Evolutionary conservation across 2,329 filamentous ascomycete genomes (phyloP), one percentile per base, ranked within the genome.

Genomic region (Ophiostoma novo-ulmi): DNA sequence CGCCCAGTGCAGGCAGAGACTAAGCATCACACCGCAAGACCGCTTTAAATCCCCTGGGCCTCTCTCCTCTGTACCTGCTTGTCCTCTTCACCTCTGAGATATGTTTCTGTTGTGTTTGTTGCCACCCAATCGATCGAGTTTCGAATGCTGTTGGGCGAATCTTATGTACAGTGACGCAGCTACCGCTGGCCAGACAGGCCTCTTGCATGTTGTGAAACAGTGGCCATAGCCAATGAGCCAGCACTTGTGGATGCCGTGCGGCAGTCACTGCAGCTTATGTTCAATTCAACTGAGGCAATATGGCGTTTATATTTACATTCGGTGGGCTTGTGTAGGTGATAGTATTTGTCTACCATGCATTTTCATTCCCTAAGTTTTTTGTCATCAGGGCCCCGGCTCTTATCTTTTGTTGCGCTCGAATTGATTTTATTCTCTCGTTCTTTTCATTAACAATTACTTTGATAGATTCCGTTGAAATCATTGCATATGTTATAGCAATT

Each of bases 61-160:
- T 48, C 14, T 48, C 44, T 48, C 38, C 38, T 48, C n/a, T 58
- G 52, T 58, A 10, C n/a, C 52, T 58, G 52, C 7, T 58, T 58
- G n/a, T 22, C 2, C 22, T 58, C 55, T 61, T 7, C 26, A 3
- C 14, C 22, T 31, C 13, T 22, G 8, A 22, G 3, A 3, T 58
- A 10, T 58, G 52, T 58, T 64, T 64, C 61, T 38, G 26, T 38
- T 14, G 5, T 7, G 31, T 6, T 5, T 64, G 61, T 64, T 64
- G 61, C 61, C 61, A 64, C 61, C 61, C 61, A 64, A 64, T 64
- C 61, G 61, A 64, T 36, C 61, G 31, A 64, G 31, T 64, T 64
- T 64, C 31, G 31, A 35, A 31, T 64, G 31, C 26, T 31, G 31
- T 64, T 35, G 26, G 61, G 61, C n/a, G 44, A 20, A 48, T 20